Conservation (phyloP, 2,329 filamentous ascomycete species). For the Ilyonectria robusta region DNA sequence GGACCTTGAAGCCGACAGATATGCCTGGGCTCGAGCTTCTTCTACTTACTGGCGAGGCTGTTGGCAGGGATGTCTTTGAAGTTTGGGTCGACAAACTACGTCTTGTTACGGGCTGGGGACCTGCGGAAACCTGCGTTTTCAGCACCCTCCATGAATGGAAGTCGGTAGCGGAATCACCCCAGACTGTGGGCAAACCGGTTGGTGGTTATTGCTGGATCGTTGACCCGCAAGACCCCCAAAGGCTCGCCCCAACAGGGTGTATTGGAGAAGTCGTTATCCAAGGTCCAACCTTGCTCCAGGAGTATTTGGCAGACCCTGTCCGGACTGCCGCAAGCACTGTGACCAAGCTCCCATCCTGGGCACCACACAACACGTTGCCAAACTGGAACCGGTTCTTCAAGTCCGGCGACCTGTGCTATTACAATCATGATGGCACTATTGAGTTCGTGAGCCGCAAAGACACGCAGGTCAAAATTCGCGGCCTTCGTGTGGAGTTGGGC, state of each 20-base stretch:
- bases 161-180: background rate
- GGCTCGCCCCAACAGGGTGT: conserved; percentile 38
- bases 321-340: conserved; percentile 46
- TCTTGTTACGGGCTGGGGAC: conserved; percentile 37
- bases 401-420: conserved; percentile 45
- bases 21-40: conserved; percentile 15
- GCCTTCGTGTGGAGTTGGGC: conserved; percentile 64
- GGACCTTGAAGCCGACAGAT: conserved; percentile 1
- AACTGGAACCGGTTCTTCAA: conserved; percentile 33
- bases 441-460: conserved; percentile 65
- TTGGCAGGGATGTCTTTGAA: conserved; percentile 19
- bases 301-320: conserved; percentile 41
- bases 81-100: conserved; percentile 34
- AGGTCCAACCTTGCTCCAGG: conserved; percentile 42
- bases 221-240: conserved; percentile 35
- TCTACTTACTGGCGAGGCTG: conserved; percentile 34
- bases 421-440: conserved; percentile 53
- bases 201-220: conserved; percentile 43
- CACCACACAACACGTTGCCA: conserved; percentile 26
- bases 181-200: conserved; percentile 6
- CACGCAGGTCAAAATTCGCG: conserved; percentile 68
- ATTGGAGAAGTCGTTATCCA: conserved; percentile 49
- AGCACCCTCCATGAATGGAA: conserved; percentile 1
- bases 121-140: conserved; percentile 32
- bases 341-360: conserved; percentile 45